Evolutionary conservation across 2,329 filamentous ascomycete species (phyloP), one percentile per base, ranked within the genome.

Genomic region (Coniella vitis): DNA sequence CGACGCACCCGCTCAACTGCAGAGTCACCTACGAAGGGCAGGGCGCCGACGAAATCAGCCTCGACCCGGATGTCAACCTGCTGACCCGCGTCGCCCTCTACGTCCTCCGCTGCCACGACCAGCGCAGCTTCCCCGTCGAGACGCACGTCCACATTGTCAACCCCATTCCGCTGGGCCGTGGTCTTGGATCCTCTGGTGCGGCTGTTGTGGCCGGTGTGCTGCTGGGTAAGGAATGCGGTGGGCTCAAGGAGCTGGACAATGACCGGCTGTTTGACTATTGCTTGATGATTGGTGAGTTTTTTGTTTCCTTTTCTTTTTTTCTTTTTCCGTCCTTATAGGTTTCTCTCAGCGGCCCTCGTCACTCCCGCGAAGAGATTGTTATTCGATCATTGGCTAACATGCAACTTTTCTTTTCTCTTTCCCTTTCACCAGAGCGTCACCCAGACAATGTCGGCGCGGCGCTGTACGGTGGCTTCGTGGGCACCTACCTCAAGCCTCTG

Each of bases 141-240:
- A 97, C 91, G 7, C 86, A 90, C 61, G 86, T 98, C 46, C 91
- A 96, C 70, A 90, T 98, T 71, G 84, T 86, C 69, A 97, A 97
- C 70, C 89, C 89, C 1, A 97, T 98, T 58, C 93, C 93, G 3
- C 76, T 98, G 7, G 90, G 93, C 45, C 80, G 93, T 50, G 93
- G 93, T 9, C 73, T 98, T 57, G 93, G 93, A n/a, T 95, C 90
- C 37, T 96, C 90, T 0, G 93, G 91, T 25, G 90, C 93, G 4
- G 93, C 93, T 8, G 91, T 97, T 16, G 93, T 97, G 7, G 93
- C 90, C 0, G 93, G 93, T 56, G 91, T 96, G n/a, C 81, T 90
- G 66, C 75, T 98, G 39, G 93, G 85, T 36, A 95, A 93, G 70
- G 85, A 94, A 65, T 86, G 93, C 40, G 91, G 90, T 34, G 78